Evolutionary conservation across 352 stramenopile genomes (phyloP).

Genomic region (Pythium dissimile): DNA sequence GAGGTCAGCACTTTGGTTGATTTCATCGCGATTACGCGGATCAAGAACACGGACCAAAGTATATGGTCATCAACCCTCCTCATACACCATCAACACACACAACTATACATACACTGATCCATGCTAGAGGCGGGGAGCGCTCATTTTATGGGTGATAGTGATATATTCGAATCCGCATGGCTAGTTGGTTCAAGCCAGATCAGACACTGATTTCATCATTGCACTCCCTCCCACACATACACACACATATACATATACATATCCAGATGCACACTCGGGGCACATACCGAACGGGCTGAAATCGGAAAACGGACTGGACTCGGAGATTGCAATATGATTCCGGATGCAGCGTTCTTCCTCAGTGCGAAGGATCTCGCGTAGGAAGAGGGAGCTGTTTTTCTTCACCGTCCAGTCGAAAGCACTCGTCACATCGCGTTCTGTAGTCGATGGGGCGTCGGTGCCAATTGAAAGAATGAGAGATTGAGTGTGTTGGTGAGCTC

Average conservation of each 20-base stretch:
- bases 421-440: constrained; percentile 11
- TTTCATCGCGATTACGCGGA: constrained; percentile 90
- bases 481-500: not conserved
- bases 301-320: constrained; percentile 40
- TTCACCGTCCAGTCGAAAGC: constrained; percentile 51
- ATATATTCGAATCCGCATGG: constrained; percentile 88
- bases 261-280: constrained; percentile 17
- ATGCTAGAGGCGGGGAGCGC: constrained; percentile 36
- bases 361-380: constrained; percentile 48
- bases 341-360: constrained; percentile 85
- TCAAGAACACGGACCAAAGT: constrained; percentile 93
- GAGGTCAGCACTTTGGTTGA: constrained; percentile 86
- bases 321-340: constrained; percentile 87
- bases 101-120: constrained; percentile 12
- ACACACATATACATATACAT: constrained; percentile 22
- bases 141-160: constrained; percentile 94
- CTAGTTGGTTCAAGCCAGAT: constrained; percentile 92
- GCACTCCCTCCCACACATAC: constrained; percentile 34
- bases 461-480: constrained; percentile 18
- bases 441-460: not conserved
- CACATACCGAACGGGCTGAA: constrained; percentile 11
- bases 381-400: constrained; percentile 89
- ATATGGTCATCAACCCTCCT: constrained; percentile 76
- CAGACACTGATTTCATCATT: constrained; percentile 82
- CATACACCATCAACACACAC: constrained; percentile 22